These are phyloP conservation scores for Aegilops speltoides DNA, from an alignment of 176 grass and related monocot species.

Conservation along the genomic window DNA sequence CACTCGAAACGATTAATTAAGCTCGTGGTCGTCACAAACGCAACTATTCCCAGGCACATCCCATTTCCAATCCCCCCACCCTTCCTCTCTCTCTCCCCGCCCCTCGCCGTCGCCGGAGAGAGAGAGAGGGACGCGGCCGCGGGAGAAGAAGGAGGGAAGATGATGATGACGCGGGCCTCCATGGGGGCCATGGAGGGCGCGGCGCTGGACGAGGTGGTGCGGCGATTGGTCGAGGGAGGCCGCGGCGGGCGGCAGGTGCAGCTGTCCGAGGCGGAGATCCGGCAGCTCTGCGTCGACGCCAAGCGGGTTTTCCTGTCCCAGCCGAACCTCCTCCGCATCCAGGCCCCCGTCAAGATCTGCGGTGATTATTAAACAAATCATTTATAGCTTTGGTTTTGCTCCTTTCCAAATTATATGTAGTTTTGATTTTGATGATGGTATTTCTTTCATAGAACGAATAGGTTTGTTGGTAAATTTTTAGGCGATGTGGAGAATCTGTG, in stretches of 20 bases:
- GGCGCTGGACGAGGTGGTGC: conserved; percentile 72
- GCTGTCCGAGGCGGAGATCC: conserved; percentile 93
- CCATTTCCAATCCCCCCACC: background rate
- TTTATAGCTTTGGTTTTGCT: background rate
- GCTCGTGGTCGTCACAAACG: conserved; percentile 11
- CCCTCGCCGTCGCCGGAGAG: background rate
- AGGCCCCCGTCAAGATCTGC: conserved; percentile 92
- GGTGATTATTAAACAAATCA: conserved; percentile 32
- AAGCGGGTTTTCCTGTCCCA: conserved; percentile 80
- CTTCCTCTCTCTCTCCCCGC: background rate
- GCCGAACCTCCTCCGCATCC: conserved; percentile 67
- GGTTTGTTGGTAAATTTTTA: background rate
- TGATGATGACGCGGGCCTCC: conserved; percentile 86
- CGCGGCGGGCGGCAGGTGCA: conserved; percentile 67
- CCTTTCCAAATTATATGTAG: background rate
- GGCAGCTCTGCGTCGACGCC: conserved; percentile 92
- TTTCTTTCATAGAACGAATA: background rate
- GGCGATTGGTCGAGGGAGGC: conserved; percentile 65
- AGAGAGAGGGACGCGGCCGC: background rate
- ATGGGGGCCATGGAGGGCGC: conserved; percentile 67
- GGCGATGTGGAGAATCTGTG: background rate
- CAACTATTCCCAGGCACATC: conserved; percentile 14
- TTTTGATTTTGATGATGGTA: background rate
- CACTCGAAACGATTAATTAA: conserved; percentile 22
- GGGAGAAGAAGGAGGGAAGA: conserved; percentile 8